A percentile compares a stretch with the other conserved stretches of the same genome.
phyloP scores from a whole-genome alignment of 1,139 yeast species.

The Debaryomyces sp. region DNA sequence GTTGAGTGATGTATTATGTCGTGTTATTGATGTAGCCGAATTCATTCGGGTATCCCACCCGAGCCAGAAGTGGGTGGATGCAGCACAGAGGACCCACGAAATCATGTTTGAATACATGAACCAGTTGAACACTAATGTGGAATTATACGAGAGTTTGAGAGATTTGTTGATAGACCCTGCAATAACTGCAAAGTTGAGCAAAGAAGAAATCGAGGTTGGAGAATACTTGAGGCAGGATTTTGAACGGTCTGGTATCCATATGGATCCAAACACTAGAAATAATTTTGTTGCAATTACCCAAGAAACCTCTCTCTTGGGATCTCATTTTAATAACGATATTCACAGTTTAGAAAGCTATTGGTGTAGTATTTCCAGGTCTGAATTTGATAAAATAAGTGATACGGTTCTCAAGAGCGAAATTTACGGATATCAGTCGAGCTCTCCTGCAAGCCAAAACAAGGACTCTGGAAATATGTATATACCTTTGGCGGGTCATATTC shows the following conservation, averaged over 20 bases:
- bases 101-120: constrained; percentile 94
- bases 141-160: constrained; percentile 62
- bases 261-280: constrained; percentile 67
- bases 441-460: constrained; percentile 14
- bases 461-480: constrained; percentile 27
- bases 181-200: constrained; percentile 44
- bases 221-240: constrained; percentile 80
- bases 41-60: constrained; percentile 92
- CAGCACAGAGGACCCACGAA: constrained; percentile 90
- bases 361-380: constrained; percentile 37
- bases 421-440: constrained; percentile 26
- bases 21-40: constrained; percentile 93
- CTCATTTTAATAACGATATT: constrained; percentile 67
- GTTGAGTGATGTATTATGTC: constrained; percentile 83
- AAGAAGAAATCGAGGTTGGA: constrained; percentile 85
- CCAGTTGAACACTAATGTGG: constrained; percentile 81
- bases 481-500: constrained; percentile 71
- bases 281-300: constrained; percentile 81
- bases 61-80: constrained; percentile 63
- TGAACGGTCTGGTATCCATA: constrained; percentile 85
- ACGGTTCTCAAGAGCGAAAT: constrained; percentile 29
- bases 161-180: constrained; percentile 50
- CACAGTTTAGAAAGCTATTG: constrained; percentile 45
- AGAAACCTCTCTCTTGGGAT: constrained; percentile 80
- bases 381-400: constrained; percentile 33